Conservation (phyloP, 2,329 filamentous ascomycete species). For the Phyllosticta citrichinensis region DNA sequence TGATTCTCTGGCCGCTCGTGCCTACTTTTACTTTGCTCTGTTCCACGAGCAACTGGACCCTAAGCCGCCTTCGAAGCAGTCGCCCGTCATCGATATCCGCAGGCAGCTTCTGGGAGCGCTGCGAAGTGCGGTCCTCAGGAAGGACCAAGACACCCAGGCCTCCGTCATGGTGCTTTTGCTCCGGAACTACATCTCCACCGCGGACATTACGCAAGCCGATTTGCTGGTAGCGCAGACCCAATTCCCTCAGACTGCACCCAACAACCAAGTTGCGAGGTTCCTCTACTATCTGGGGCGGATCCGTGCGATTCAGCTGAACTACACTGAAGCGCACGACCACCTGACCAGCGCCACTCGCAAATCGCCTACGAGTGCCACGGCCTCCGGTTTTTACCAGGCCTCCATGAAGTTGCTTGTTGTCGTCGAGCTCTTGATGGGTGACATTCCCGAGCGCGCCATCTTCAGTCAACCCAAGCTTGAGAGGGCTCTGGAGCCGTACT, state of each 20-base stretch:
- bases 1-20: conserved; percentile 86
- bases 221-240: conserved; percentile 90
- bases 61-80: conserved; percentile 78
- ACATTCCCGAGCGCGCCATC: conserved; percentile 89
- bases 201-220: conserved; percentile 94
- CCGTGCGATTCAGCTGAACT: conserved; percentile 88
- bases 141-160: conserved; percentile 95
- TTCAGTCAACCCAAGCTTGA: conserved; percentile 88
- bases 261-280: conserved; percentile 96
- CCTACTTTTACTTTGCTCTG: conserved; percentile 95
- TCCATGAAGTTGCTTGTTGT: conserved; percentile 94
- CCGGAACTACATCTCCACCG: conserved; percentile 90
- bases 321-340: conserved; percentile 94
- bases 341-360: conserved; percentile 89
- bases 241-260: conserved; percentile 87
- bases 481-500: conserved; percentile 80
- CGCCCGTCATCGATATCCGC: conserved; percentile 76
- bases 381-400: conserved; percentile 89
- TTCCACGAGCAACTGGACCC: conserved; percentile 89
- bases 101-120: conserved; percentile 79
- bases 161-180: conserved; percentile 90
- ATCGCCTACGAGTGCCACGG: conserved; percentile 79
- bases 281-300: conserved; percentile 96
- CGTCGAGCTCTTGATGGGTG: conserved; percentile 94
- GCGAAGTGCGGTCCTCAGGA: conserved; percentile 88